phyloP scores from a whole-genome alignment of 2,329 filamentous ascomycete genomes.

The Aspergillus latus region DNA sequence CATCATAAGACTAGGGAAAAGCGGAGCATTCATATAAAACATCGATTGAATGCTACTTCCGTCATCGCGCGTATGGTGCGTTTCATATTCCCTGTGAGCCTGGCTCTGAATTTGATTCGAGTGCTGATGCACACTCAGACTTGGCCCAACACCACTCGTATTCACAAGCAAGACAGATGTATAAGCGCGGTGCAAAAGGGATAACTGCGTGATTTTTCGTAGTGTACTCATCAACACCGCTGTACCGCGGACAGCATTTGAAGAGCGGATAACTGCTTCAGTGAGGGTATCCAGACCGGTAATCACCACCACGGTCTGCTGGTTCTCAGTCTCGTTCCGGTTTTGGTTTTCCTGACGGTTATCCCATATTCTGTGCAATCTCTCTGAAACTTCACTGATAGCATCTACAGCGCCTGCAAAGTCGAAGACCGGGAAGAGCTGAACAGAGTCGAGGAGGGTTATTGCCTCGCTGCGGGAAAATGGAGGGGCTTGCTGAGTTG shows the following conservation, averaged over 20 bases:
- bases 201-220: conserved; percentile 35
- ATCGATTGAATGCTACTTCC: conserved; percentile 28
- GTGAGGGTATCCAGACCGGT: conserved; percentile 40
- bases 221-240: conserved; percentile 35
- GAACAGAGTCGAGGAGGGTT: conserved; percentile 32
- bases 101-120: background rate
- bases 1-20: conserved; percentile 35
- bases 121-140: background rate
- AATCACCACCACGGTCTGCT: conserved; percentile 24
- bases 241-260: conserved; percentile 36
- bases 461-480: conserved; percentile 30
- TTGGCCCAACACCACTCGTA: conserved; percentile 31
- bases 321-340: background rate
- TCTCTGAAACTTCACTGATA: conserved; percentile 31
- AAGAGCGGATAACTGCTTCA: conserved; percentile 39
- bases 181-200: conserved; percentile 28
- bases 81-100: background rate
- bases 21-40: conserved; percentile 22
- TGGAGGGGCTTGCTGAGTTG: background rate
- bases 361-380: conserved; percentile 16
- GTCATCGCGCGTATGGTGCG: conserved; percentile 11
- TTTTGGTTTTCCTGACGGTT: background rate
- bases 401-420: conserved; percentile 32
- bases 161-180: conserved; percentile 41
- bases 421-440: conserved; percentile 35